These are phyloP conservation scores for Akanthomyces lecanii DNA, from an alignment of 2,329 filamentous ascomycete genomes.

Conservation along the genomic window DNA sequence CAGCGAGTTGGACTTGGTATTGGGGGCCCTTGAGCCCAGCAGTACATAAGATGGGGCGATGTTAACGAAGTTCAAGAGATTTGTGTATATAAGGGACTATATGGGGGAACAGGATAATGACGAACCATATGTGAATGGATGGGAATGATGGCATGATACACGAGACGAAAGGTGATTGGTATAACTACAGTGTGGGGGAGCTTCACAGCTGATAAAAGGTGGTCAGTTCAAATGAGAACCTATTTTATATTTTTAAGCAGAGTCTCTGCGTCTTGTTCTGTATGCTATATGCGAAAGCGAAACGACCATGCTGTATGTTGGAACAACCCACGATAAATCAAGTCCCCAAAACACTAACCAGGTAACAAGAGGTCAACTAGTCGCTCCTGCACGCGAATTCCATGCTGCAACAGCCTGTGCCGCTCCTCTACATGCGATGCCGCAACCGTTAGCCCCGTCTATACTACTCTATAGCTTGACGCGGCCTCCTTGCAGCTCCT, in stretches of 20 bases:
- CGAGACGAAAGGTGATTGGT: neutral
- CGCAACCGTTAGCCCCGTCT: neutral
- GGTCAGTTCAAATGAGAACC: neutral
- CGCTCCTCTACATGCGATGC: too few relatives aligned
- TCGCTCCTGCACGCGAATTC: neutral
- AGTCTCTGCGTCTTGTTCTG: neutral
- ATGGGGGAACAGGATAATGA: neutral
- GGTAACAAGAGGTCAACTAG: neutral
- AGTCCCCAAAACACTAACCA: neutral
- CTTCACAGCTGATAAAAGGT: constrained; percentile 10
- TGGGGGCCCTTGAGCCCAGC: constrained; percentile 36
- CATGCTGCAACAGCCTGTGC: neutral
- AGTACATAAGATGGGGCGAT: constrained; percentile 11
- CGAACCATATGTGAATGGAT: neutral
- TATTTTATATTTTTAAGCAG: neutral
- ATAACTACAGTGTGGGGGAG: neutral
- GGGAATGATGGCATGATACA: constrained; percentile 1
- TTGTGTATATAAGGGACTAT: constrained; percentile 15
- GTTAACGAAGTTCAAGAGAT: constrained; percentile 14
- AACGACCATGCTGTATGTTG: neutral
- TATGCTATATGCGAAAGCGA: neutral
- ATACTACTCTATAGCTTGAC: constrained; percentile 57
- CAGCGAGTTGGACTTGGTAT: constrained; percentile 51
- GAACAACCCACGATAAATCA: neutral
- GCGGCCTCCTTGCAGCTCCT: constrained; percentile 58